Evolutionary conservation across 2,329 filamentous ascomycete species (phyloP), one percentile per base, ranked within the genome.

Genomic region (Phialocephala sp.): DNA sequence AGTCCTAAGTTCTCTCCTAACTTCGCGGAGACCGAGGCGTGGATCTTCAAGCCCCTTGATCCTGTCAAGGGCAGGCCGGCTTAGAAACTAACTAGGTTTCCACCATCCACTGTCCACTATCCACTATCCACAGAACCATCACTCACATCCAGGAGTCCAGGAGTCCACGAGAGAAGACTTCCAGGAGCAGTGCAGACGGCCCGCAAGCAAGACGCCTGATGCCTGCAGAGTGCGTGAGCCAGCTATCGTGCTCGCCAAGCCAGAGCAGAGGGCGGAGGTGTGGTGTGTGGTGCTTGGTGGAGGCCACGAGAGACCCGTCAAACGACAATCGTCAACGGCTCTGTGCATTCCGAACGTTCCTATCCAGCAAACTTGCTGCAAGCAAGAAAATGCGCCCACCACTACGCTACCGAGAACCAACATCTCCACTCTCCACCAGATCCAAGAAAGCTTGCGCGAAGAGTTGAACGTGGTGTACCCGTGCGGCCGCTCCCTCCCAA

Each of bases 11-110:
- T 32, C 27, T 32, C 27, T 32, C 27, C 3, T 32, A 32, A 32
- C 27, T 32, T 3, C 27, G 27, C 27, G 27, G 6, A 32, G 50
- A 18, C 50, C 50, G 32, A 47, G 61, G 55, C 12, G 47, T 41
- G 62, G 27, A 64, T 64, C 62, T 55, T 57, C 56, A 52, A 18
- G 45, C 62, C 62, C 62, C 62, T 59, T 56, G 55, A 60, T 64
- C 56, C 56, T 60, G 56, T 24, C 50, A 6, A 41, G 57, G 22
- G 24, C 20, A n/a, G 20, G 47, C 14, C 52, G 35, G 52, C 14
- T 35, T 27, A 22, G 45, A 24, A 50, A 35, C 20, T 11, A 50
- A 3, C 27, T 32, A 32, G 27, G 27, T 32, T 3, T 32, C 27
- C 27, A 18, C 22, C 8, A 18, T 54, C 50, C 22, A 54, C 50